Base-by-base conservation (phyloP, 805 yeast genomes). In the Nakazawaea siamensis region DNA sequence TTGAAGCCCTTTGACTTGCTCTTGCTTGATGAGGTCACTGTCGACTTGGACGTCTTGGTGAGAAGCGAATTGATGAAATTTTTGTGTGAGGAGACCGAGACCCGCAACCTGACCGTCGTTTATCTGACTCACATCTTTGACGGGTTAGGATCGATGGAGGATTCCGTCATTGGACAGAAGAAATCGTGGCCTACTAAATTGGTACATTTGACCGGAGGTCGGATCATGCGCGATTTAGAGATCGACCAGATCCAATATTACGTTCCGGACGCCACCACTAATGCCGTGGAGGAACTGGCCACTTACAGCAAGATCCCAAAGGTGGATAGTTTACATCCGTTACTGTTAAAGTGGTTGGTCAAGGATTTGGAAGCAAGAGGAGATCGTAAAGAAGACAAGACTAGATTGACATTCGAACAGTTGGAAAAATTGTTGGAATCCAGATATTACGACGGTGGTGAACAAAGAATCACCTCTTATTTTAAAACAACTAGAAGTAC, bases 71-170 rank as follows among this genome's bases (percentile, higher is more conserved):
- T 92, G 33, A 61, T 92, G 42, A 62, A 67, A 1, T 92, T 84
- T 52, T 62, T 92, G 46, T 69, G 68, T 44, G 50, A 58, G n/a
- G 98, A 92, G 53, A 85, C 96, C 4, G 63, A 61, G 32, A 51
- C 60, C 0, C 66, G 97, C 40, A 58, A 68, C 14, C 77, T 94
- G 41, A 76, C 87, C 31, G 84, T 92, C 24, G 76, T 90, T 4
- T 92, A 92, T 52, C 92, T 97, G 3, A 92, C 98, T 0, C 98
- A 92, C 51, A 92, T 92, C 31, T 92, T 92, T 55, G 98, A 92
- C 50, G 98, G 98, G 0, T 68, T 92, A 38, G 86, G 85, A 11
- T 66, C 68, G 31, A 23, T 16, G 9, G 21, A 23, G 25, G 13
- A 31, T 6, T 17, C 18, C n/a, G n/a, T n/a, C n/a, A n/a, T n/a